phyloP scores from a whole-genome alignment of 1,284 basidiomycete species.

The Cryptococcus sp. region DNA sequence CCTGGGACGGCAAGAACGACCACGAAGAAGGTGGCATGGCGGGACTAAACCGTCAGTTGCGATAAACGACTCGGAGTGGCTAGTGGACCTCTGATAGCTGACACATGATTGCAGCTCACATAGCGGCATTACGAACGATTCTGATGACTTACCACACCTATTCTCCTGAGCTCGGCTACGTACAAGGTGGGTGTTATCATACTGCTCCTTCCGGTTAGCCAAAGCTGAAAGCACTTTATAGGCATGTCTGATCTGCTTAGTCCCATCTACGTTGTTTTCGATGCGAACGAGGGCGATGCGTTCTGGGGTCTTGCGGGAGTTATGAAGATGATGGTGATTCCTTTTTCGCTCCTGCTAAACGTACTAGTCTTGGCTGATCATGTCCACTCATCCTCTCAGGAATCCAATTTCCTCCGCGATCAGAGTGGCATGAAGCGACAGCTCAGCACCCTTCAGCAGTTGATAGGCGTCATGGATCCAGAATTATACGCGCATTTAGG shows the following conservation, averaged over 20 bases:
- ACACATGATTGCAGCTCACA: constrained; percentile 36
- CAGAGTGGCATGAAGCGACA: constrained; percentile 98
- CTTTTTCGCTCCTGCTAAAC: constrained; percentile 28
- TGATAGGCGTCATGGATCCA: constrained; percentile 91
- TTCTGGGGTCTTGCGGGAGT: constrained; percentile 96
- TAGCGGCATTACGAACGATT: constrained; percentile 58
- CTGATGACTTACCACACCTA: constrained; percentile 92
- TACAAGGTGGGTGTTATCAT: constrained; percentile 30
- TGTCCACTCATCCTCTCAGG: constrained; percentile 57
- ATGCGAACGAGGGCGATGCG: constrained; percentile 81
- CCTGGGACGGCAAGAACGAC: constrained; percentile 43
- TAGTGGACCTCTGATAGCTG: neutral
- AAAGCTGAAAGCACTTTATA: constrained; percentile 62
- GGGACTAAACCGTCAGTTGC: constrained; percentile 64
- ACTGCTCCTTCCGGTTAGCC: neutral
- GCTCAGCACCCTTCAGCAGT: constrained; percentile 80
- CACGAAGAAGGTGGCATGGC: constrained; percentile 76
- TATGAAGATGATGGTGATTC: constrained; percentile 85
- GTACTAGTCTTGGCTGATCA: neutral
- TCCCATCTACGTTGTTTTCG: constrained; percentile 89
- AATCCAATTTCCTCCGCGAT: constrained; percentile 91
- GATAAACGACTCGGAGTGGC: neutral
- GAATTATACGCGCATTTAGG: constrained; percentile 85
- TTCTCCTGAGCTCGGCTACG: constrained; percentile 74
- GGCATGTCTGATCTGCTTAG: constrained; percentile 96